Evolutionary conservation across 768 basidiomycete species (phyloP), one percentile per base, ranked within the genome.

Genomic region (Mycena olivaceomarginata): DNA sequence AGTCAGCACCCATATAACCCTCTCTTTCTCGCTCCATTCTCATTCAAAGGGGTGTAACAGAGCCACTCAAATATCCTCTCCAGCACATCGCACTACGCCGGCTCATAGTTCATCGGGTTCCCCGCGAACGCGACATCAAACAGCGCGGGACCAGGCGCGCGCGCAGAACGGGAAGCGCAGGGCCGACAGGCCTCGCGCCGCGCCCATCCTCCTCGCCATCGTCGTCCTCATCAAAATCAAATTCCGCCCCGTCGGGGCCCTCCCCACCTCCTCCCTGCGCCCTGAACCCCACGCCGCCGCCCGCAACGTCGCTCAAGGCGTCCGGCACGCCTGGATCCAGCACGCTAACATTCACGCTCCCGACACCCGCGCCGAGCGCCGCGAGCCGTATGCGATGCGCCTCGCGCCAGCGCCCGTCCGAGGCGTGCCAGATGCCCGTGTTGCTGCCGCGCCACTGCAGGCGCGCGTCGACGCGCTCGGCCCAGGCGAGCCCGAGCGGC

Each of bases 371-470:
- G 15, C 85, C 82, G 63, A 86, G 84, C 18, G 85, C 83, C 53
- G 91, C 87, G 12, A 92, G 81, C 22, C 89, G 80, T 0, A 83
- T 81, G 8, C 92, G 83, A 57, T 93, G 93, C 31, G 86, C 79
- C 25, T 86, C 78, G 76, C 79, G 79, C 93, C 93, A 93, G 48
- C 85, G 79, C 51, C 84, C 83, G 10, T 82, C 73, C 4, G 80
- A 75, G 3, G 82, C 83, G 68, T 90, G 90, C 82, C 84, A 87
- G 2, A 92, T 93, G 37, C 95, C 94, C 5, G 94, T 95, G 40
- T 92, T 95, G 41, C 91, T 90, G 5, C 95, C 95, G 31, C 95
- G 86, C 95, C 95, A 96, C 67, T 91, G 87, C 62, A 95, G 73
- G 39, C 90, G 81, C 71, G 91, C 89, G 78, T 94, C 90, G 2